These are phyloP conservation scores for Candida tallmaniae DNA, from an alignment of 805 yeast genomes.

Conservation along the genomic window DNA sequence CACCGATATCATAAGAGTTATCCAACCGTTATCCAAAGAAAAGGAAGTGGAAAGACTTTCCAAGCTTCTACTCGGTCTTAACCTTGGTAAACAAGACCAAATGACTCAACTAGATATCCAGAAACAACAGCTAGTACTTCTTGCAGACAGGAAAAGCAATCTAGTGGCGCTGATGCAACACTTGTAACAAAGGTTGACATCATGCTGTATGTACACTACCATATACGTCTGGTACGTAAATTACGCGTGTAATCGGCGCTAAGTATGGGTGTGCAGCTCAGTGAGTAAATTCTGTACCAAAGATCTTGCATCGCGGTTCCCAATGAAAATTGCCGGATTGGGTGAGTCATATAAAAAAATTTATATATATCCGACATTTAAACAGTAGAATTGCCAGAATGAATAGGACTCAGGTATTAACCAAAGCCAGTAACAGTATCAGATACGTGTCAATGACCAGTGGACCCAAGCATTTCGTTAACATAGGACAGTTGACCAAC, in stretches of 20 bases:
- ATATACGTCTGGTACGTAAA: constrained; percentile 1
- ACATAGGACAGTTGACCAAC: constrained; percentile 72
- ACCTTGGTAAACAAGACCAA: constrained; percentile 2
- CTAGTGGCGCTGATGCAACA: not conserved
- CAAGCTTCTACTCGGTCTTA: constrained; percentile 1
- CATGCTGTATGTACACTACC: too few relatives aligned
- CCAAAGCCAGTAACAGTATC: not conserved
- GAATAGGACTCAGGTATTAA: constrained; percentile 7
- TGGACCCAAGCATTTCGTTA: constrained; percentile 66
- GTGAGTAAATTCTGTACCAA: constrained; percentile 2
- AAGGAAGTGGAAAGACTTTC: constrained; percentile 8
- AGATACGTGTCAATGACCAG: constrained; percentile 6
- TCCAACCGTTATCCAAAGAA: constrained; percentile 6
- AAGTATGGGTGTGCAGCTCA: too few relatives aligned
- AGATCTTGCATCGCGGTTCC: constrained; percentile 19
- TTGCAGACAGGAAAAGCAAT: constrained; percentile 1
- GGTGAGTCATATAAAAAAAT: not conserved
- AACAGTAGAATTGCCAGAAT: constrained; percentile 1
- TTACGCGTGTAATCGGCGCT: constrained; percentile 1
- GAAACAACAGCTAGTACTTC: constrained; percentile 3
- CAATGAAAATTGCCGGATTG: constrained; percentile 16
- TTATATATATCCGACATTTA: too few relatives aligned
- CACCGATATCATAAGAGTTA: constrained; percentile 2
- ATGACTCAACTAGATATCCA: constrained; percentile 4
- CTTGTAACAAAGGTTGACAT: not conserved